Evolutionary conservation across 1,284 basidiomycete genomes (phyloP).

Genomic region (Cutaneotrichosporon mucoides): DNA sequence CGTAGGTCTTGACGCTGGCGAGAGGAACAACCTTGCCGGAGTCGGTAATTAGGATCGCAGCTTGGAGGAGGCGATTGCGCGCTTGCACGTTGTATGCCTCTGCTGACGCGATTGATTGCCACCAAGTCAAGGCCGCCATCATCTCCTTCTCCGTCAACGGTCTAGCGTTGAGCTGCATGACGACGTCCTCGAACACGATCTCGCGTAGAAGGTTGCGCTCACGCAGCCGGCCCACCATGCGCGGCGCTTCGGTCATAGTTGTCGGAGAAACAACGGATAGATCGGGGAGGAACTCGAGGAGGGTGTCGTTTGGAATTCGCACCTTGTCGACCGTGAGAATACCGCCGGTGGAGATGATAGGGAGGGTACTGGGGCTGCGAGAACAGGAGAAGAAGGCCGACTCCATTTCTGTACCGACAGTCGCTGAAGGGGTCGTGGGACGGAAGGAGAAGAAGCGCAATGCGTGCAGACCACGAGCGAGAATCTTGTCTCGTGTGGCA

Average conservation of each 20-base stretch:
- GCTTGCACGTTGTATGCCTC: constrained; percentile 51
- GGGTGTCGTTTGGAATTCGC: constrained; percentile 69
- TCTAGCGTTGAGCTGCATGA: constrained; percentile 69
- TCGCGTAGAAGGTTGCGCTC: constrained; percentile 67
- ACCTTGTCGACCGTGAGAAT: constrained; percentile 67
- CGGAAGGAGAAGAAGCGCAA: constrained; percentile 87
- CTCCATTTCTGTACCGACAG: constrained; percentile 77
- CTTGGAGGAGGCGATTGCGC: constrained; percentile 63
- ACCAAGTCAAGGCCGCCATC: constrained; percentile 83
- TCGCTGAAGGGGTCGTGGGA: constrained; percentile 76
- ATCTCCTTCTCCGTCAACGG: constrained; percentile 74
- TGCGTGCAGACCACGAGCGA: constrained; percentile 69
- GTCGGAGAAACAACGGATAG: constrained; percentile 71
- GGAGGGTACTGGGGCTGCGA: constrained; percentile 54
- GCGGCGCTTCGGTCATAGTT: constrained; percentile 60
- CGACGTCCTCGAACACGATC: constrained; percentile 81
- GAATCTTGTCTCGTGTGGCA: constrained; percentile 58
- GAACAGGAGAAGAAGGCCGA: constrained; percentile 73
- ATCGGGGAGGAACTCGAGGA: constrained; percentile 72
- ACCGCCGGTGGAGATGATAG: constrained; percentile 76
- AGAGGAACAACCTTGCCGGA: constrained; percentile 61
- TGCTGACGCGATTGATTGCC: constrained; percentile 61
- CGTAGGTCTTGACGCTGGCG: constrained; percentile 64
- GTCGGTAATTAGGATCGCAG: constrained; percentile 59
- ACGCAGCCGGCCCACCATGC: constrained; percentile 65